phyloP scores from a whole-genome alignment of 306 rosid species.

The Vigna radiata region DNA sequence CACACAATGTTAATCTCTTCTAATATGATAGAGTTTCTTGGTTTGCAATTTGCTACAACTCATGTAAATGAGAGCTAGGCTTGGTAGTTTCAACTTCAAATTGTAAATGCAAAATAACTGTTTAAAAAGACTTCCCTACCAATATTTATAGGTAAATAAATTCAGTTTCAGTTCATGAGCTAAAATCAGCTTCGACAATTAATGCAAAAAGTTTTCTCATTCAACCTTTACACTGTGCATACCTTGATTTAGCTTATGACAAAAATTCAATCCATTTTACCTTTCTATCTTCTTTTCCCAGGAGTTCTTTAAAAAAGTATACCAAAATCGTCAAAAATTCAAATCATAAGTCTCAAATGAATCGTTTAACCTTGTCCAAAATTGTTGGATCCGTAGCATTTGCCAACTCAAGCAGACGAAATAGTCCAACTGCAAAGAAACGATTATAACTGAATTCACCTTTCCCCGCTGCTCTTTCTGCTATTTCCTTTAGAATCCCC shows the following conservation, averaged over 20 bases:
- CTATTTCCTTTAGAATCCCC: constrained; percentile 71
- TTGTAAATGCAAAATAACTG: no score
- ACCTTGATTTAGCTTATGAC: no score
- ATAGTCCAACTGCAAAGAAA: constrained; percentile 91
- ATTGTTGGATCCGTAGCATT: constrained; percentile 81
- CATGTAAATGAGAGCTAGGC: no score
- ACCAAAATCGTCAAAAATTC: neutral
- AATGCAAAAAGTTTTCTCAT: no score
- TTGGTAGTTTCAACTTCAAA: neutral
- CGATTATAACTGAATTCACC: constrained; percentile 87
- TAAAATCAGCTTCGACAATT: no score
- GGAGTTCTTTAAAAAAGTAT: no score
- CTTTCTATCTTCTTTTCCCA: no score
- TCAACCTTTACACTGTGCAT: no score
- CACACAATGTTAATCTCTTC: constrained; percentile 9
- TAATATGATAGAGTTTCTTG: constrained; percentile 18
- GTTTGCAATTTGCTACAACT: neutral
- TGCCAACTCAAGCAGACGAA: constrained; percentile 88
- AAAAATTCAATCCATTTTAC: no score
- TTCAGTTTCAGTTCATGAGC: neutral
- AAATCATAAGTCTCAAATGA: constrained; percentile 29
- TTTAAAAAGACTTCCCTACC: no score
- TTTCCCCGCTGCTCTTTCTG: constrained; percentile 75
- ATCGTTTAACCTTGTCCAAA: constrained; percentile 77
- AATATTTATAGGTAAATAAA: neutral